A percentile compares a stretch with the other conserved stretches of the same genome.
Conservation (phyloP, 1,284 basidiomycete genomes). For the Calocybe gambosa region DNA sequence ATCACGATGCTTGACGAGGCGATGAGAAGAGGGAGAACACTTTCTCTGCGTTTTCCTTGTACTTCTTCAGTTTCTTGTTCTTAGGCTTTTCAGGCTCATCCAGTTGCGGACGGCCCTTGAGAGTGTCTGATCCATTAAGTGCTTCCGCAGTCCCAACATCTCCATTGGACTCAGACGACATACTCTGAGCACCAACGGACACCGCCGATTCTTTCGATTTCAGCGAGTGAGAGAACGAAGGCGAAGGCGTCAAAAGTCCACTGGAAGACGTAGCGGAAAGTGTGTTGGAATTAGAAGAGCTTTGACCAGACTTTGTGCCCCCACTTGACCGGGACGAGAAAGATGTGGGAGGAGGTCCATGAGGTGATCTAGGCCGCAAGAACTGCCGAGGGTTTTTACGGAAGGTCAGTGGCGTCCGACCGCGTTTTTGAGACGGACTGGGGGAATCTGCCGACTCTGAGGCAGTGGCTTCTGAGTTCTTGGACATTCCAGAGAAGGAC, state of each 20-base stretch:
- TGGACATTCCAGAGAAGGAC: slow-evolving; percentile 55
- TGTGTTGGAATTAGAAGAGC: slow-evolving; percentile 34
- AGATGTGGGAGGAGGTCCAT: slow-evolving; percentile 40
- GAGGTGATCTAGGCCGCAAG: slow-evolving; percentile 56
- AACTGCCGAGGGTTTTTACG: slow-evolving; percentile 65
- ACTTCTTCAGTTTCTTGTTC: slow-evolving; percentile 73
- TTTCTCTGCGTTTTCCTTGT: slow-evolving; percentile 78
- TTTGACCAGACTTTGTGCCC: slow-evolving; percentile 34
- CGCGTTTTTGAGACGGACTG: slow-evolving; percentile 52
- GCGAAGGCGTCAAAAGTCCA: slow-evolving; percentile 50
- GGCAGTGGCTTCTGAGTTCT: slow-evolving; percentile 46
- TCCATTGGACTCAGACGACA: slow-evolving; percentile 65
- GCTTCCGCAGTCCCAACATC: slow-evolving; percentile 34
- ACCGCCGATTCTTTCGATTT: slow-evolving; percentile 72
- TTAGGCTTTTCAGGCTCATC: slow-evolving; percentile 49
- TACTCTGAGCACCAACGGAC: slow-evolving; percentile 60
- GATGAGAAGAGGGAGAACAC: slow-evolving; percentile 70
- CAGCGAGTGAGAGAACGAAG: slow-evolving; percentile 63
- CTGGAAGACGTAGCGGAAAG: slow-evolving; percentile 45
- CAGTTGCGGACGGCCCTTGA: slow-evolving; percentile 21
- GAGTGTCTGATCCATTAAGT: slow-evolving; percentile 25
- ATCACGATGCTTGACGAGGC: slow-evolving; percentile 28
- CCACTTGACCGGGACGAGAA: slow-evolving; percentile 42
- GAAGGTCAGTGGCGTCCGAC: slow-evolving; percentile 63
- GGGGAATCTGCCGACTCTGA: slow-evolving; percentile 45